Percentiles rank a stretch among this genome's conserved stretches.
phyloP scores from a whole-genome alignment of 139 green algal genomes.

The Astrephomene gubernaculifera region DNA sequence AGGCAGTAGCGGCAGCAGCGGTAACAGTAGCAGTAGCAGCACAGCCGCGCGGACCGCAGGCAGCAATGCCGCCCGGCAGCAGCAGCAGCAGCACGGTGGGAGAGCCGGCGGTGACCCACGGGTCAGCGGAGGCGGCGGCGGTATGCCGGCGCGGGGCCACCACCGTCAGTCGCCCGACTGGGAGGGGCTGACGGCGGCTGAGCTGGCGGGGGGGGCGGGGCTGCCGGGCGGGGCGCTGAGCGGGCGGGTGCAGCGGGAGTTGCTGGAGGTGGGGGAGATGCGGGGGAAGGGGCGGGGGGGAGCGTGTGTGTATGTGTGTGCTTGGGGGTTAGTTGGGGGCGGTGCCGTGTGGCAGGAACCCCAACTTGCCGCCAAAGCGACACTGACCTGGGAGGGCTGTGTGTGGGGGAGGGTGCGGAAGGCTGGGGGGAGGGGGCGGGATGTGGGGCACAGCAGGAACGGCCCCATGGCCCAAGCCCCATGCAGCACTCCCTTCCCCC shows the following conservation, averaged over 20 bases:
- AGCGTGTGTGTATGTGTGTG: too few relatives aligned
- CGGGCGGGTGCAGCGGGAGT: slow-evolving; percentile 14
- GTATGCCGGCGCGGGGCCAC: not conserved
- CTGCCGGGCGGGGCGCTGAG: not conserved
- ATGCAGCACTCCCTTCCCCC: not conserved
- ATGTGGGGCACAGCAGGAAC: not conserved
- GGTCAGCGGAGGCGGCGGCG: not conserved
- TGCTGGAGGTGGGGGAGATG: slow-evolving; percentile 9
- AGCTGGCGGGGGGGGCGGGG: not conserved
- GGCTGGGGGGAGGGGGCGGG: too few relatives aligned
- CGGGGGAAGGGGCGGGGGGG: not conserved
- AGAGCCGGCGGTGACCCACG: too few relatives aligned
- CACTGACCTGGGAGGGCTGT: too few relatives aligned
- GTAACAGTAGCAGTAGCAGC: too few relatives aligned
- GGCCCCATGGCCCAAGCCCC: not conserved
- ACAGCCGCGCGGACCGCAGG: not conserved
- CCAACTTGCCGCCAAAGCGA: too few relatives aligned
- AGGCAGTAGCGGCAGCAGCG: not conserved
- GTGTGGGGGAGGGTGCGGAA: too few relatives aligned
- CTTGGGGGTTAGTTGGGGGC: too few relatives aligned
- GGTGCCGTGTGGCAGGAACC: too few relatives aligned
- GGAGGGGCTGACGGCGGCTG: not conserved
- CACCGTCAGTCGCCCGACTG: not conserved
- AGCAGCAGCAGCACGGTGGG: too few relatives aligned
- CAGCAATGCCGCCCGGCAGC: not conserved